Conservation (phyloP, 805 yeast species). For the Huiozyma sinensis region DNA sequence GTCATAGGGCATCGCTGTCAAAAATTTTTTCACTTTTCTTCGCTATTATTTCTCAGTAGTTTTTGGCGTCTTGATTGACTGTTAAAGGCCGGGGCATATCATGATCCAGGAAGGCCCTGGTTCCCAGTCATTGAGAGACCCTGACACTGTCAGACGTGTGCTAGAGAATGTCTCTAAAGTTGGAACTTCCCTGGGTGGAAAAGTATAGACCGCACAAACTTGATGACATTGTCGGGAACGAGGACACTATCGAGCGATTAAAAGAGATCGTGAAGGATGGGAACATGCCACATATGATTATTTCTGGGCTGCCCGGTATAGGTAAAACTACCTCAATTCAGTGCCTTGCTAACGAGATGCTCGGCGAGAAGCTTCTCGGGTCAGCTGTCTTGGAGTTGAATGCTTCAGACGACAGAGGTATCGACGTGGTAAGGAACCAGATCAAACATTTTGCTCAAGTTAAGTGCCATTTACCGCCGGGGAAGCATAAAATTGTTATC, state of each 20-base stretch:
- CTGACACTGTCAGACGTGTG: not conserved
- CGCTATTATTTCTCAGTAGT: too few species aligned
- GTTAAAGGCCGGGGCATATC: too few species aligned
- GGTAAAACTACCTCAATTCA: conserved; percentile 93
- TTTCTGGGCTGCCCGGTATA: conserved; percentile 94
- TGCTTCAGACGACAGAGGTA: conserved; percentile 96
- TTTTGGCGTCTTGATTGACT: not conserved
- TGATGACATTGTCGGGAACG: conserved; percentile 86
- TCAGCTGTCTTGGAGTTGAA: conserved; percentile 87
- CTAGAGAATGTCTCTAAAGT: conserved; percentile 3
- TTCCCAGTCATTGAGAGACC: too few species aligned
- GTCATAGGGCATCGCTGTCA: not conserved
- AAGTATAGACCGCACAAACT: conserved; percentile 78
- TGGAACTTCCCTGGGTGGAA: conserved; percentile 63
- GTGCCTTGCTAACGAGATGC: conserved; percentile 74
- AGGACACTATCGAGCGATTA: conserved; percentile 76
- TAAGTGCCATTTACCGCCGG: conserved; percentile 75
- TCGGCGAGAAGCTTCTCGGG: conserved; percentile 46
- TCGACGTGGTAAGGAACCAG: conserved; percentile 87
- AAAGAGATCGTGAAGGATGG: conserved; percentile 83
- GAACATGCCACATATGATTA: conserved; percentile 92
- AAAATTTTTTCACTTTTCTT: too few species aligned
- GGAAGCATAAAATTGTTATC: conserved; percentile 85
- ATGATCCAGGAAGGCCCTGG: too few species aligned
- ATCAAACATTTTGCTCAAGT: conserved; percentile 96